Base-by-base conservation (phyloP, 768 basidiomycete genomes). In the Strobilomyces dryophilus region DNA sequence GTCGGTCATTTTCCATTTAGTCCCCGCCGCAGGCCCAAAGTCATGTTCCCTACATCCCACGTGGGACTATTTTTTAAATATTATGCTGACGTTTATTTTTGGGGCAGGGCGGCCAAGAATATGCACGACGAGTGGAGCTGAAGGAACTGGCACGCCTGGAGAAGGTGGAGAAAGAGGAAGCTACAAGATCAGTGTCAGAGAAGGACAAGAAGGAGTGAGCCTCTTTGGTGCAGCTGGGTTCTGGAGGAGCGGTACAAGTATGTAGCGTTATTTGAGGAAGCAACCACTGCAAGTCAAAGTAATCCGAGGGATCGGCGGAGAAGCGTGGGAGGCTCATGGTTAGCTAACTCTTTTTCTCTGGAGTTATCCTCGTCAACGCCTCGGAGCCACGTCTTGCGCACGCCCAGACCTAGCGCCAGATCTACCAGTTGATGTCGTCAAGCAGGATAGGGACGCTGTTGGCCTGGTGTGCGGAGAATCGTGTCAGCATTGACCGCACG, bases 41-140 rank as follows among this genome's bases (percentile, higher is more conserved):
- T 55, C 60, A 47, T 57, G 32, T 59, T 60, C 51, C 32, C 24
- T 55, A 49, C 52, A 18, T 46, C 17, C 42, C 50, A 50, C 36
- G 39, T 47, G 35, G n/a, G 60, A 36, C 17, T 49, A 39, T 53
- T 26, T 57, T 49, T 47, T 45, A 21, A 24, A 29, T 37, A 12
- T 21, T 47, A 32, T 31, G 45, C 59, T 60, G 39, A 61, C 0
- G 8, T 12, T 42, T 54, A 51, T 44, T 56, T 55, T 53, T 50
- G 57, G 54, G 43, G 49, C 72, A 94, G 85, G 85, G 82, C 51
- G 92, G 92, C 20, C 91, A 94, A 65, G 92, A 91, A 73, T 94
- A 87, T 64, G 89, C 88, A 27, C 76, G 74, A 54, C 82, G 87
- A 27, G 57, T 73, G 45, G 89, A 89, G 61, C 78, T 66, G 54